Evolutionary conservation across 345 rosid genomes (phyloP).

Genomic region (Geranium brycei): DNA sequence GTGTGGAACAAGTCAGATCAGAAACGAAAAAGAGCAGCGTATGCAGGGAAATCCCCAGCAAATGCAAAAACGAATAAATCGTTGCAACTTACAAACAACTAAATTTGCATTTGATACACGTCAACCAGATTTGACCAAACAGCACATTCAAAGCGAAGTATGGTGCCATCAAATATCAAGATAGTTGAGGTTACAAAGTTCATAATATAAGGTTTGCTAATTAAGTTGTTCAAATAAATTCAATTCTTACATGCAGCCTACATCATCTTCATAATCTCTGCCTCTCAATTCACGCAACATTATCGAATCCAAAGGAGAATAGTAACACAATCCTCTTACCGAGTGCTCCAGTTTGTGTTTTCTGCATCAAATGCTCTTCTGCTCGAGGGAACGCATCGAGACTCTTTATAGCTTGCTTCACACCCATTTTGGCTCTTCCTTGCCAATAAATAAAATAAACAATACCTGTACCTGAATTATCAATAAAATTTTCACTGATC

Average conservation of each 20-base stretch:
- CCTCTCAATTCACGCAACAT: not conserved
- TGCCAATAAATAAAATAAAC: not conserved
- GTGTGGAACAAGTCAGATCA: too few relatives aligned
- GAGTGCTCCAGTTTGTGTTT: constrained; percentile 87
- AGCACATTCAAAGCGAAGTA: not conserved
- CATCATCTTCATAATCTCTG: not conserved
- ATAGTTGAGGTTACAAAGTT: not conserved
- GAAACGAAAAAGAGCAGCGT: too few relatives aligned
- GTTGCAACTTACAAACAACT: too few relatives aligned
- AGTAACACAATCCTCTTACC: constrained; percentile 24
- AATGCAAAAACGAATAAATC: too few relatives aligned
- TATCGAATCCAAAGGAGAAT: not conserved
- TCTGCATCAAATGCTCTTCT: constrained; percentile 85
- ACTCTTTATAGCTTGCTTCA: constrained; percentile 73
- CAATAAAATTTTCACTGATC: not conserved
- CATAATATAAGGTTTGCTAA: not conserved
- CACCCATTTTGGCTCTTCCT: constrained; percentile 34
- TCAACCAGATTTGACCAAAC: not conserved
- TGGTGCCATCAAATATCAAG: not conserved
- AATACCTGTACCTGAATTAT: not conserved
- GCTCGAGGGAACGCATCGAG: constrained; percentile 94
- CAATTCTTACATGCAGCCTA: too few relatives aligned
- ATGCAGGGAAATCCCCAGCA: not conserved
- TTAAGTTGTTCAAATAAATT: too few relatives aligned
- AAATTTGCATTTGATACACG: not conserved